Conservation (phyloP, 2,329 filamentous ascomycete genomes). For the Amauroascus niger region DNA sequence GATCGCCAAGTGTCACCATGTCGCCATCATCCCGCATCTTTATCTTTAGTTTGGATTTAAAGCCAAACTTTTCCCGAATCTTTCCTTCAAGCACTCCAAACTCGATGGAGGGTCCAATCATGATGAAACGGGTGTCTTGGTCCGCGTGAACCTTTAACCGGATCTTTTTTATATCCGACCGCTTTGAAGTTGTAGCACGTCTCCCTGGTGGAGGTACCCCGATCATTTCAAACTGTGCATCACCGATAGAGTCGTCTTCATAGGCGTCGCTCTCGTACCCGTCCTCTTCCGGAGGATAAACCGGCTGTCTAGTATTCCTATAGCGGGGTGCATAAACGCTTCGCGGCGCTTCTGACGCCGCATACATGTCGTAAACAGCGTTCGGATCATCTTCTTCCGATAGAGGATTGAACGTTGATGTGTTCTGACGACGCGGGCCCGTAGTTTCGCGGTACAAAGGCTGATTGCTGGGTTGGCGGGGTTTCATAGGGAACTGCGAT, state of each 20-base stretch:
- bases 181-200: conserved; percentile 24
- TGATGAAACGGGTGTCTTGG: conserved; percentile 85
- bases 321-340: conserved; percentile 13
- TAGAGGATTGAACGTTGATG: conserved; percentile 17
- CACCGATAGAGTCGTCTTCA: conserved; percentile 60
- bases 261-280: conserved; percentile 62
- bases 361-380: conserved; percentile 57
- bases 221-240: conserved; percentile 72
- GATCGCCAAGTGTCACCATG: conserved; percentile 94
- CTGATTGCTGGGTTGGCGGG: conserved; percentile 21
- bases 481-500: conserved; percentile 24
- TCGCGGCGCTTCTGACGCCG: conserved; percentile 37
- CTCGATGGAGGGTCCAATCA: conserved; percentile 62
- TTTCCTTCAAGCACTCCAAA: conserved; percentile 69
- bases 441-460: conserved; percentile 26
- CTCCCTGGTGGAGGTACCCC: conserved; percentile 38
- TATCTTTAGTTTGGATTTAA: conserved; percentile 56
- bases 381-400: conserved; percentile 31
- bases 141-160: conserved; percentile 80
- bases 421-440: conserved; percentile 24
- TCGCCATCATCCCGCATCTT: conserved; percentile 88
- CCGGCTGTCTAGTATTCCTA: conserved; percentile 39
- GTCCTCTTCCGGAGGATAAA: conserved; percentile 72
- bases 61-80: conserved; percentile 77
- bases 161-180: conserved; percentile 64